These are phyloP conservation scores for Catenaria anguillulae DNA, from an alignment of 371 early-diverging fungal species.

Conservation along the genomic window DNA sequence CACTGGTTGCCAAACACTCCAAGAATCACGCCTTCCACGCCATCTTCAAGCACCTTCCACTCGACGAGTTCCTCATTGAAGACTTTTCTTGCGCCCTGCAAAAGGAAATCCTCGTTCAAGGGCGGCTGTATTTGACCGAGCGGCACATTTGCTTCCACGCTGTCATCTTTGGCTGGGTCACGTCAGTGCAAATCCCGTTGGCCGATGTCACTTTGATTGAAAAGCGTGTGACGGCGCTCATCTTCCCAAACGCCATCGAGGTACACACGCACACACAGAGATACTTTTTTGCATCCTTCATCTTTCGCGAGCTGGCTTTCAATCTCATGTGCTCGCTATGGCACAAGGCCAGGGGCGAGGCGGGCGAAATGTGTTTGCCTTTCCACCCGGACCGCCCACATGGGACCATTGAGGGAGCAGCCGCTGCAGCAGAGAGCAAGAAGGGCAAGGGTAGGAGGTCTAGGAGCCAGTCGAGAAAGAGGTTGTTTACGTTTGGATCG, in stretches of 20 bases:
- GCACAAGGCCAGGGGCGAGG: conserved; percentile 7
- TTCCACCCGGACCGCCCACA: too few species aligned
- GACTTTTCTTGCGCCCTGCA: conserved; percentile 85
- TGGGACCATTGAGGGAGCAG: too few species aligned
- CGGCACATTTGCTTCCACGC: conserved; percentile 80
- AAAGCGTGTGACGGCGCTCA: conserved; percentile 56
- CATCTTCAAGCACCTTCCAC: conserved; percentile 5
- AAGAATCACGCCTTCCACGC: conserved; percentile 1
- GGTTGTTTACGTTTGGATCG: too few species aligned
- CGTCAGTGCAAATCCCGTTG: conserved; percentile 65
- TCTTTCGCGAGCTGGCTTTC: conserved; percentile 17
- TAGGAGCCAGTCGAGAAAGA: too few species aligned
- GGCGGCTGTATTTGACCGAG: conserved; percentile 73
- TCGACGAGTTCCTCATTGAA: conserved; percentile 5
- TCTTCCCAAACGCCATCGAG: conserved; percentile 74
- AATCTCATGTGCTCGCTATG: conserved; percentile 7
- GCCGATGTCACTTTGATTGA: conserved; percentile 68
- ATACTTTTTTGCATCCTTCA: conserved; percentile 23
- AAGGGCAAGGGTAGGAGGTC: too few species aligned
- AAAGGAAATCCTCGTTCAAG: conserved; percentile 82
- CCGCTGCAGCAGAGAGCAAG: too few species aligned
- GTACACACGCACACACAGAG: conserved; percentile 55
- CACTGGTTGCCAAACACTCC: neutral
- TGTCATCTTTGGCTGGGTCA: conserved; percentile 93
- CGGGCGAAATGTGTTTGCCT: too few species aligned